Base-by-base conservation (phyloP, 2,329 filamentous ascomycete species). In the Diaporthe eres region DNA sequence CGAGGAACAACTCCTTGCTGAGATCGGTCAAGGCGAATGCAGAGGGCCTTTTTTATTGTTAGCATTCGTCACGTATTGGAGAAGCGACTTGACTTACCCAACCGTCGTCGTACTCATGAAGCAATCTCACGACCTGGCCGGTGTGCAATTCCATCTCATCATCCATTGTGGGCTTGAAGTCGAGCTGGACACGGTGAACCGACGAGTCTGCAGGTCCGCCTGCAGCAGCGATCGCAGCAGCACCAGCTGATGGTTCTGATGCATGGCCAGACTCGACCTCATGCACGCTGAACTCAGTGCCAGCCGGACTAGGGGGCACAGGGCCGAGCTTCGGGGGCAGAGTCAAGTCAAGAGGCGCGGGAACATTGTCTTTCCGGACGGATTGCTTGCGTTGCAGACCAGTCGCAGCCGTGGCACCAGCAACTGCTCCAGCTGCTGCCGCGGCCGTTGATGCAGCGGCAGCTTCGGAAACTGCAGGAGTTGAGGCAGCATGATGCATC, bases 51-150 rank as follows among this genome's bases (percentile, higher is more conserved):
- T 78, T 22, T 39, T 5, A 17, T 28, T 25, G 25, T 73, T 73
- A 73, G 71, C 28, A 15, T 47, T 34, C 31, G 2, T 42, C n/a
- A 19, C 8, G 4, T 7, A 47, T 25, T 17, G 15, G 19, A 68
- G 31, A 4, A 9, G 12, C 4, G 39, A 17, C 25, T 44, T 13
- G 17, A 89, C 94, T 90, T 90, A 96, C 94, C 97, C 97, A 99
- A 81, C 97, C 97, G 85, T 99, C 97, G 82, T 99, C 97, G 81
- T 98, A 99, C 85, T 98, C 96, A 82, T 98, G 96, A 71, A 98
- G 88, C 78, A 99, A 88, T 78, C 96, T 91, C 70, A 98, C 95
- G 67, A 99, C 88, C 77, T 97, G 93, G 71, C 97, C 97, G 75
- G 93, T 91, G 77, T 88, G 90, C 60, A 99, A 89, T 77, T 92